Conservation (phyloP, 345 rosid species). For the Eutrema yunnanense region DNA sequence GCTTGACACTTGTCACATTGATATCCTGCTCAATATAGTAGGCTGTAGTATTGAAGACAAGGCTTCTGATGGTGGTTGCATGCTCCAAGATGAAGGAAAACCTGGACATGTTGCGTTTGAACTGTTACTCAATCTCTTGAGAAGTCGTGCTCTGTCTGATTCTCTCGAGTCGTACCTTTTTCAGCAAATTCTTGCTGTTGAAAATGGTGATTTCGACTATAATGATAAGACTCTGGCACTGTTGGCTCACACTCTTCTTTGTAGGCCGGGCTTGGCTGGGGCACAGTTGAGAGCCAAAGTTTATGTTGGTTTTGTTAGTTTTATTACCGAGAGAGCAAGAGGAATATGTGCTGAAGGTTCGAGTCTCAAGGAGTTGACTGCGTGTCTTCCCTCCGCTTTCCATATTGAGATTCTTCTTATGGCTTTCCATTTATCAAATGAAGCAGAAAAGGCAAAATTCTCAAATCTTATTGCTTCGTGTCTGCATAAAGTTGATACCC, state of each 20-base stretch:
- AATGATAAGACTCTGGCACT: conserved; percentile 68
- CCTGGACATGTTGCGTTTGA: conserved; percentile 61
- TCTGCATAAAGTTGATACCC: conserved; percentile 39
- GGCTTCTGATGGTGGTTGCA: conserved; percentile 39
- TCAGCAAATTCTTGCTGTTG: conserved; percentile 62
- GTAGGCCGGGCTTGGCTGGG: conserved; percentile 61
- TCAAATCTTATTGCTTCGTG: conserved; percentile 52
- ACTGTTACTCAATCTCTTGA: conserved; percentile 63
- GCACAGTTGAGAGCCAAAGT: conserved; percentile 57
- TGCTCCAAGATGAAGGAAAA: conserved; percentile 57
- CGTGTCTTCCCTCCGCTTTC: conserved; percentile 73
- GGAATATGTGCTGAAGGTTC: conserved; percentile 43
- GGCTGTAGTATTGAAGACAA: conserved; percentile 49
- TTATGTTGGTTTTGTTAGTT: conserved; percentile 50
- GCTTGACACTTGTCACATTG: conserved; percentile 58
- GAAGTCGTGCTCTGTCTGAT: conserved; percentile 51
- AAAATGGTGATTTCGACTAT: conserved; percentile 54
- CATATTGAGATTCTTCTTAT: conserved; percentile 87
- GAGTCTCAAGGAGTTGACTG: conserved; percentile 55
- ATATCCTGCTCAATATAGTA: conserved; percentile 64
- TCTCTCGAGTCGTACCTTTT: conserved; percentile 71
- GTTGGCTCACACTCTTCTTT: conserved; percentile 64
- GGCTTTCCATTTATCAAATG: conserved; percentile 85
- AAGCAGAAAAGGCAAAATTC: conserved; percentile 57
- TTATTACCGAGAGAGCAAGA: conserved; percentile 51